Base-by-base conservation (phyloP, 2,329 filamentous ascomycete species). In the Corynespora cassiicola region DNA sequence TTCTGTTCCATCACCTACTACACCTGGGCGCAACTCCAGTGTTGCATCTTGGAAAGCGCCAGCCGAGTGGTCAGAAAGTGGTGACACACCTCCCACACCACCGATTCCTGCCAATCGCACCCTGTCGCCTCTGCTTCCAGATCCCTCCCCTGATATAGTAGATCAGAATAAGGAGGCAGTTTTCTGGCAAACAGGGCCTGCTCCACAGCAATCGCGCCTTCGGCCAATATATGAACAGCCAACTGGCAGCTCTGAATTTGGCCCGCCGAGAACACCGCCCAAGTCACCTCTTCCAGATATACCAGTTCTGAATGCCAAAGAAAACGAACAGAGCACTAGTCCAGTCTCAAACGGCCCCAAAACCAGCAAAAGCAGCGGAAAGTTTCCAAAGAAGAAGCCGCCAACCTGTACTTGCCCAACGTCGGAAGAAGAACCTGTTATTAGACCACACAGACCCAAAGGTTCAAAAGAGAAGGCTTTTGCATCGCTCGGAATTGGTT, bases 111-210 rank as follows among this genome's bases (percentile, higher is more conserved):
- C 42, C 11, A 32, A 29, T 31, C 54, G 56, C 18, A 45, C 32
- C 8, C 63, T 56, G 27, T 59, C 51, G 21, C 58, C 56, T 24
- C 42, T 65, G 6, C 40, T 66, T 12, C 61, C 62, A 25, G 63
- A 65, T n/a, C 51, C 61, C 22, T 61, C 54, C 24, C 52, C 59
- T 16, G 50, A 54, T 25, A 2, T 38, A 6, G 18, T 33, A 14
- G 52, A 56, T 14, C 46, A 41, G 34, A 23, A 38, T 6, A 33
- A 44, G 31, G 44, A 57, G 15, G 7, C 50, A 24, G 29, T n/a
- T 19, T 27, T 47, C 4, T 49, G 44, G 39, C 39, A 46, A 16
- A 19, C 37, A 14, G 35, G 25, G 9, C 17, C 44, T 1, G 36
- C 39, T 23, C 30, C 47, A 4, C 48, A 47, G n/a, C 32, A 43